These are phyloP conservation scores for Talaromyces piceae DNA, from an alignment of 2,329 filamentous ascomycete species.

Conservation along the genomic window DNA sequence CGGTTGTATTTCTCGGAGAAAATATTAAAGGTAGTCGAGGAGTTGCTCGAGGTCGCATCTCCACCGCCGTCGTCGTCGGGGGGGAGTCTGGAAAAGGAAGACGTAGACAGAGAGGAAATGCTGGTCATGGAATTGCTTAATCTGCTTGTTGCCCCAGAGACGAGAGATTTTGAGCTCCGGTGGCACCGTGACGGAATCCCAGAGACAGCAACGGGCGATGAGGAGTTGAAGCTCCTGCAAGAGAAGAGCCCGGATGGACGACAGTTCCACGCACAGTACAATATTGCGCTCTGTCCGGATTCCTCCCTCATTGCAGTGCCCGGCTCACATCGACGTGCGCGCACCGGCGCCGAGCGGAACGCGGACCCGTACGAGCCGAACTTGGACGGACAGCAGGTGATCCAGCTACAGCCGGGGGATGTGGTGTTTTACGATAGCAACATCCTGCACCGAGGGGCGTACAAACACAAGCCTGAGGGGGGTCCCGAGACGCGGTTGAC, in stretches of 20 bases:
- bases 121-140: conserved; percentile 87
- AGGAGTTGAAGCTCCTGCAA: conserved; percentile 57
- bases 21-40: conserved; percentile 56
- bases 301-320: conserved; percentile 67
- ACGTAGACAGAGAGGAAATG: conserved; percentile 43
- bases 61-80: too few species aligned
- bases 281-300: conserved; percentile 72
- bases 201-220: conserved; percentile 54
- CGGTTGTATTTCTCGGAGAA: conserved; percentile 63
- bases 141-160: conserved; percentile 65
- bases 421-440: conserved; percentile 87
- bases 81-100: conserved; percentile 17
- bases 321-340: conserved; percentile 62
- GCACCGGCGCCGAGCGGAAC: conserved; percentile 61
- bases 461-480: conserved; percentile 30
- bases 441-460: conserved; percentile 53
- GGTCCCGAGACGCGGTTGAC: conserved; percentile 34
- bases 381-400: conserved; percentile 58
- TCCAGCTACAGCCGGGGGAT: conserved; percentile 64
- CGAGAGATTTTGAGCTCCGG: conserved; percentile 61
- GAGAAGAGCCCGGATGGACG: conserved; percentile 37
- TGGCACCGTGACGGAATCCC: conserved; percentile 85
- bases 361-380: conserved; percentile 58
- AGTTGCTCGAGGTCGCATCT: conserved; percentile 50
- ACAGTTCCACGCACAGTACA: conserved; percentile 77